Evolutionary conservation across 306 rosid species (phyloP).

Genomic region (Cucurbita maxima): DNA sequence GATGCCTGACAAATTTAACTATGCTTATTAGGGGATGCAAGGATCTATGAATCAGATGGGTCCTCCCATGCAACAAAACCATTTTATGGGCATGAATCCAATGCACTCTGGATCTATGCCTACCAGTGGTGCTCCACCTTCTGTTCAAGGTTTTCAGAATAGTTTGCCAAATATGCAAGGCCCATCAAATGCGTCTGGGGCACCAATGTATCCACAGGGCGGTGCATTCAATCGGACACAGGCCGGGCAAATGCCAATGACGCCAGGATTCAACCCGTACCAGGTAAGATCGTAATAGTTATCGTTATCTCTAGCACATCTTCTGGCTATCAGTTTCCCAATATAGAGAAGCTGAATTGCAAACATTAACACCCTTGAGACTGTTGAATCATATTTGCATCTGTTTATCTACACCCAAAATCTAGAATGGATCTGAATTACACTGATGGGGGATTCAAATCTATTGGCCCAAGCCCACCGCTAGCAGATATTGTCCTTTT

Average conservation of each 20-base stretch:
- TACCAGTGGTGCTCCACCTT: conserved; percentile 49
- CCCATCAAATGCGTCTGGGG: conserved; percentile 44
- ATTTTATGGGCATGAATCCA: conserved; percentile 80
- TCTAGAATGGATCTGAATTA: not conserved
- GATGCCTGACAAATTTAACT: not conserved
- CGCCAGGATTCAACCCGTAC: conserved; percentile 88
- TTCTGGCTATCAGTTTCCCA: not conserved
- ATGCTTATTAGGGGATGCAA: conserved; percentile 61
- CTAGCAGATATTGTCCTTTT: no score
- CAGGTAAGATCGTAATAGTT: conserved; percentile 33
- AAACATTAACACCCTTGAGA: not conserved
- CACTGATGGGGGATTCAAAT: not conserved
- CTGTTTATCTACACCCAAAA: not conserved
- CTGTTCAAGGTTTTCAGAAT: conserved; percentile 50
- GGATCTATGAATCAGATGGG: conserved; percentile 80
- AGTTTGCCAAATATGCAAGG: conserved; percentile 77
- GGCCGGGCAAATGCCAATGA: conserved; percentile 85
- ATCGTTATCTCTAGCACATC: not conserved
- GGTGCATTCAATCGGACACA: conserved; percentile 66
- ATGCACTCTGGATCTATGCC: conserved; percentile 79
- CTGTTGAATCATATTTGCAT: not conserved
- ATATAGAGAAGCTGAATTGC: not conserved
- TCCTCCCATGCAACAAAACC: conserved; percentile 66
- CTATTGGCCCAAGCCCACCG: no score
- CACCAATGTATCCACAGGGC: conserved; percentile 59